These are phyloP conservation scores for Rhodotorula sp. DNA, from an alignment of 1,284 basidiomycete genomes.

Conservation along the genomic window DNA sequence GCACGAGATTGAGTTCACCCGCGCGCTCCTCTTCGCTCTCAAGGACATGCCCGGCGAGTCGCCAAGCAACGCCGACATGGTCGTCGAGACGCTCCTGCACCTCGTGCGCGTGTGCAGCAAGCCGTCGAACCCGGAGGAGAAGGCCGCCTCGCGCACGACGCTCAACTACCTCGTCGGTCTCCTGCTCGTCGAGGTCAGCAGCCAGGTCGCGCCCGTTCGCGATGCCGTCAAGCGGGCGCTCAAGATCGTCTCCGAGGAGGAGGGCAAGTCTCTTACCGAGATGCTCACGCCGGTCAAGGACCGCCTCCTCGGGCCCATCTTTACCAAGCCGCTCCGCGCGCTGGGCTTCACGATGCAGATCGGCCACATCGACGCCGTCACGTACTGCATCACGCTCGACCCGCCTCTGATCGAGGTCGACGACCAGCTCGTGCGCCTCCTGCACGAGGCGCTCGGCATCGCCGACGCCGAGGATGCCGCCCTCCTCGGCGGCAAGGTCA, in stretches of 20 bases:
- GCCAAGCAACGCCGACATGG: constrained; percentile 76
- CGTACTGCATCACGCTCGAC: constrained; percentile 66
- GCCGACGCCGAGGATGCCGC: constrained; percentile 92
- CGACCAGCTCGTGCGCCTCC: constrained; percentile 70
- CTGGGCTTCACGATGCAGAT: constrained; percentile 96
- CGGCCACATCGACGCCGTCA: constrained; percentile 95
- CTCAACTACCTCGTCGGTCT: constrained; percentile 69
- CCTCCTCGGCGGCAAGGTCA: constrained; percentile 67
- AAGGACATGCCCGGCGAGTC: constrained; percentile 94
- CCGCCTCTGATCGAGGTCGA: constrained; percentile 54
- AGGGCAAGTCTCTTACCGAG: constrained; percentile 71
- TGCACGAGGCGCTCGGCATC: constrained; percentile 91
- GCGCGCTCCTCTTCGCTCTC: constrained; percentile 87
- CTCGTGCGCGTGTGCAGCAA: constrained; percentile 73
- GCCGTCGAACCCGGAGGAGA: background rate
- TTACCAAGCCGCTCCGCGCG: constrained; percentile 94
- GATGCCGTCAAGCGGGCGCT: constrained; percentile 82
- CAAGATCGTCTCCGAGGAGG: constrained; percentile 73
- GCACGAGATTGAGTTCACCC: constrained; percentile 85
- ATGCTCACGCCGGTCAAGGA: constrained; percentile 83
- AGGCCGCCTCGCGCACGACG: constrained; percentile 47
- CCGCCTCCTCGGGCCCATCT: constrained; percentile 84
- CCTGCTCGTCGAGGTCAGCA: constrained; percentile 86
- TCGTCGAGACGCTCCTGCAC: constrained; percentile 73
- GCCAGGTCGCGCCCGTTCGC: constrained; percentile 82